These are phyloP conservation scores for Haberlea rhodopensis DNA, from an alignment of 257 asterid species.

Conservation along the genomic window DNA sequence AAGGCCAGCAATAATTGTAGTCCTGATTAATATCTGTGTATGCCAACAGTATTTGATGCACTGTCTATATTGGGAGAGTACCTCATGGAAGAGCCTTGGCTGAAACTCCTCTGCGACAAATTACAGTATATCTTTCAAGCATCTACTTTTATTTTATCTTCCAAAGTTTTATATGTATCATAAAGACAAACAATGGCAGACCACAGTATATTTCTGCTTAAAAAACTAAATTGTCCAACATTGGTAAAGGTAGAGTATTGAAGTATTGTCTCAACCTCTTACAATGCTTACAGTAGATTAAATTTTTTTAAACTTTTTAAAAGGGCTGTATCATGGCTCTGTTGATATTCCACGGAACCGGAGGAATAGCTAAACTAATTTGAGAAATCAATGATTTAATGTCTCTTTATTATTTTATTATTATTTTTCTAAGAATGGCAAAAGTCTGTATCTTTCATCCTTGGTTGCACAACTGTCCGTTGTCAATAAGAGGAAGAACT, in stretches of 20 bases:
- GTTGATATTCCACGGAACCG: background rate
- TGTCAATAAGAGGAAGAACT: too few species aligned
- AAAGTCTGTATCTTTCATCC: background rate
- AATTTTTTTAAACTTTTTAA: conserved; percentile 2
- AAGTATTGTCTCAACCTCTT: background rate
- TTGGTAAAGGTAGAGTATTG: background rate
- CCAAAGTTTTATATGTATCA: background rate
- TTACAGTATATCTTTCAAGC: conserved; percentile 50
- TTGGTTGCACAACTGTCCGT: background rate
- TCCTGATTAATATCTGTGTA: conserved; percentile 31
- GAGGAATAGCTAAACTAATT: background rate
- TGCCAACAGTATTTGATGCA: conserved; percentile 59
- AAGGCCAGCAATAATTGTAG: conserved; percentile 4
- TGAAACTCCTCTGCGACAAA: conserved; percentile 65
- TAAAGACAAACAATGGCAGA: conserved; percentile 2
- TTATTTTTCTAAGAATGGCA: background rate
- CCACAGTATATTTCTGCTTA: background rate
- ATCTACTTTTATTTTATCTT: conserved; percentile 8
- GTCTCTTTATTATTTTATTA: background rate
- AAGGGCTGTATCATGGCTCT: background rate
- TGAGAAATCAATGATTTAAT: background rate
- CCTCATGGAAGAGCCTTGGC: conserved; percentile 87
- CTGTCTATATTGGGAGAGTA: conserved; percentile 81
- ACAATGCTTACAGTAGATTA: conserved; percentile 1
- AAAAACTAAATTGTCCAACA: background rate